These are phyloP conservation scores for Panus rudis DNA, from an alignment of 768 basidiomycete species.

Conservation along the genomic window DNA sequence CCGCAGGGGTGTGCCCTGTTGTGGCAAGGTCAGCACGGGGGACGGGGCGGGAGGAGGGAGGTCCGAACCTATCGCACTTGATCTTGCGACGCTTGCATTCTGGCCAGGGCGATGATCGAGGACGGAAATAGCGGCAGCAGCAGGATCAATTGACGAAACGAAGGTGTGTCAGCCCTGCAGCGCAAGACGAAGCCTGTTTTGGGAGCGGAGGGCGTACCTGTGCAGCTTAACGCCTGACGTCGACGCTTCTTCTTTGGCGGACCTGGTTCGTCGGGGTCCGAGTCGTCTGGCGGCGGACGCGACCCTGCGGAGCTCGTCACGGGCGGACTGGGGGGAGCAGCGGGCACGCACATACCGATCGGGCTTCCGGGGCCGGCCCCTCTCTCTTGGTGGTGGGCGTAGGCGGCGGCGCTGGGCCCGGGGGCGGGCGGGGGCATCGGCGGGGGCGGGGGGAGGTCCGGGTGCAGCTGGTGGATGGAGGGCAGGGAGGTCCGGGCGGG, in stretches of 20 bases:
- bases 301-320: conserved; percentile 16
- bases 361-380: not conserved
- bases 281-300: conserved; percentile 39
- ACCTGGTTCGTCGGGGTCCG: conserved; percentile 44
- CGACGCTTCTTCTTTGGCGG: conserved; percentile 80
- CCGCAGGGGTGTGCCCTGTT: conserved; percentile 72
- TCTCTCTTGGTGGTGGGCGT: conserved; percentile 12
- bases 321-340: not conserved
- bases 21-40: conserved; percentile 19
- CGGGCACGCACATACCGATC: conserved; percentile 10
- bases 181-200: too few relatives aligned
- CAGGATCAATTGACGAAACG: conserved; percentile 3
- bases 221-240: conserved; percentile 78
- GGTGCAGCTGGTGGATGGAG: conserved; percentile 63
- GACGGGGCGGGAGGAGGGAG: conserved; percentile 13
- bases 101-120: conserved; percentile 22
- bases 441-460: conserved; percentile 56
- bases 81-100: conserved; percentile 87
- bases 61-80: conserved; percentile 72
- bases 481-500: conserved; percentile 46
- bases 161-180: too few relatives aligned
- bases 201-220: conserved; percentile 45
- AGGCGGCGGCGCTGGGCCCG: too few relatives aligned
- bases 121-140: conserved; percentile 4
- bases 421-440: too few relatives aligned